Evolutionary conservation across 1,139 yeast genomes (phyloP).

Genomic region (Saccharomyces hybrid): DNA sequence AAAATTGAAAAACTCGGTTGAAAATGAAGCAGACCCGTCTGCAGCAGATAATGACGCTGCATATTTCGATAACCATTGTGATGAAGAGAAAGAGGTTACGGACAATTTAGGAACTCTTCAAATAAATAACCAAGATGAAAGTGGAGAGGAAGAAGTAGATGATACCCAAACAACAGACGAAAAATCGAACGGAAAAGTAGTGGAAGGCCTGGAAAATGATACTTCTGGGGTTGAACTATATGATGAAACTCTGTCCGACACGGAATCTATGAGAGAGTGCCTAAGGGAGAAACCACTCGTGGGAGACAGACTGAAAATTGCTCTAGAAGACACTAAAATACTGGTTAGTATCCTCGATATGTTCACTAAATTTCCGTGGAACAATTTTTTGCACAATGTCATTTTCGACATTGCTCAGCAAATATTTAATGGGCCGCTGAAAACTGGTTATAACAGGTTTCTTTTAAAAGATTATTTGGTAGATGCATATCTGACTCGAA

Average conservation of each 20-base stretch:
- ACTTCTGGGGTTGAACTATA: slow-evolving; percentile 15
- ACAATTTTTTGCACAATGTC: slow-evolving; percentile 90
- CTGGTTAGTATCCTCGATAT: slow-evolving; percentile 68
- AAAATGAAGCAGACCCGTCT: background rate
- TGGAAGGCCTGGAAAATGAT: slow-evolving; percentile 1
- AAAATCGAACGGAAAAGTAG: slow-evolving; percentile 13
- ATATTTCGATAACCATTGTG: background rate
- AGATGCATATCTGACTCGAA: slow-evolving; percentile 66
- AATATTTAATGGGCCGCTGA: slow-evolving; percentile 87
- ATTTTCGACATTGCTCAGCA: slow-evolving; percentile 97
- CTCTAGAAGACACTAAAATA: slow-evolving; percentile 73
- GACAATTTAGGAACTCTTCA: background rate
- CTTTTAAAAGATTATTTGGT: slow-evolving; percentile 78
- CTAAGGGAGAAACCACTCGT: slow-evolving; percentile 60
- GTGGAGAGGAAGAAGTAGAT: slow-evolving; percentile 4
- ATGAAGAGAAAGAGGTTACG: background rate
- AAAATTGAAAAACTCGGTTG: slow-evolving; percentile 2
- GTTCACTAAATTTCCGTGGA: slow-evolving; percentile 95
- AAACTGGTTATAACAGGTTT: slow-evolving; percentile 76
- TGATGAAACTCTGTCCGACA: slow-evolving; percentile 19
- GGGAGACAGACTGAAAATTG: slow-evolving; percentile 82
- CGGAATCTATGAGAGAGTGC: slow-evolving; percentile 19
- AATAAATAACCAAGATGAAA: slow-evolving; percentile 3
- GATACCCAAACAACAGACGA: slow-evolving; percentile 10
- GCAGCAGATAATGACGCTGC: background rate